These are phyloP conservation scores for Sporothrix protearum DNA, from an alignment of 2,329 filamentous ascomycete species.

Conservation along the genomic window DNA sequence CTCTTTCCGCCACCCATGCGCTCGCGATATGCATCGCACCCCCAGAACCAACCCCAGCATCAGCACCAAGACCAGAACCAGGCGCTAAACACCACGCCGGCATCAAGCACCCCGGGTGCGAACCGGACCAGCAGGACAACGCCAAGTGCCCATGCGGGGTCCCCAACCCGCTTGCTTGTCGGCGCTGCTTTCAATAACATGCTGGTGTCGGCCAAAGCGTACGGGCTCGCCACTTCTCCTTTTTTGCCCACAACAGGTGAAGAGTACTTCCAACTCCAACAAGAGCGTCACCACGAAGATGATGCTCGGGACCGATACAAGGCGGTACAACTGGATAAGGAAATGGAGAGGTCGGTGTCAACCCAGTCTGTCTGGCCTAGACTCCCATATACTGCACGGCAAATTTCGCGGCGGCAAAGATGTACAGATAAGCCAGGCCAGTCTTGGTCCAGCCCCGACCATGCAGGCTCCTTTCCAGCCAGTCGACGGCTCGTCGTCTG, in stretches of 20 bases:
- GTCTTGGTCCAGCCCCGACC: not conserved
- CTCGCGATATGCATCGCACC: no score
- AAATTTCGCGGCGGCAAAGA: not conserved
- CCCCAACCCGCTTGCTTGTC: no score
- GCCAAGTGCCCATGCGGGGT: no score
- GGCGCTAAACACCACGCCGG: no score
- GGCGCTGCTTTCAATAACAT: no score
- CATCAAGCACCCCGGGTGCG: no score
- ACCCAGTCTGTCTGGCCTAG: not conserved
- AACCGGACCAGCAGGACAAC: no score
- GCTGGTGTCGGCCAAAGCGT: not conserved
- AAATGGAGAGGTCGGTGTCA: not conserved
- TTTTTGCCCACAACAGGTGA: constrained; percentile 14
- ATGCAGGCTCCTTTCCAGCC: not conserved
- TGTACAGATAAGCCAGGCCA: not conserved
- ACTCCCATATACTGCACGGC: not conserved
- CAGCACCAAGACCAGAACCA: no score
- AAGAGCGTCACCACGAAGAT: not conserved
- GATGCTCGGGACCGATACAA: not conserved
- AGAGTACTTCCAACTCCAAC: not conserved
- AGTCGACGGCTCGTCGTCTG: not conserved
- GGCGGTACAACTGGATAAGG: not conserved
- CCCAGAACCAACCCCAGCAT: no score
- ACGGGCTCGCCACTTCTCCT: not conserved
- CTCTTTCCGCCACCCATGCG: no score